These are phyloP conservation scores for Phylloporus sp. DNA, from an alignment of 768 basidiomycete species.

Conservation along the genomic window DNA sequence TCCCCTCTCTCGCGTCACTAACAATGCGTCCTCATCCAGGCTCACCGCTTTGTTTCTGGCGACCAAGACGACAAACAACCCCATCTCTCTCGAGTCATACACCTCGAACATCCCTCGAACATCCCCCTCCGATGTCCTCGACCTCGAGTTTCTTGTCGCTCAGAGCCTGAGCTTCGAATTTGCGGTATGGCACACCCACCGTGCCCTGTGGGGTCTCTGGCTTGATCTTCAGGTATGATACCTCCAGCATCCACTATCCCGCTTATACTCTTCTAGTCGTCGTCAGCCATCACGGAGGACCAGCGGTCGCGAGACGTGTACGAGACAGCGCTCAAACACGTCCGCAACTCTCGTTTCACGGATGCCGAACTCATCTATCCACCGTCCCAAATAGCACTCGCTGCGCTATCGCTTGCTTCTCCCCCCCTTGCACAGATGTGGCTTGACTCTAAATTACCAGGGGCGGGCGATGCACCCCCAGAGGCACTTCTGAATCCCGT, in stretches of 20 bases:
- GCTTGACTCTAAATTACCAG: constrained; percentile 42
- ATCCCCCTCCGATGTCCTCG: constrained; percentile 77
- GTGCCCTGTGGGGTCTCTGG: constrained; percentile 85
- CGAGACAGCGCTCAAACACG: constrained; percentile 59
- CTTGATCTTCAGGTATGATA: constrained; percentile 76
- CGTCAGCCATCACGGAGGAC: constrained; percentile 49
- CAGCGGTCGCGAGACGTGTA: constrained; percentile 53
- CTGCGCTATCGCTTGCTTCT: constrained; percentile 64
- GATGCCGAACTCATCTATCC: constrained; percentile 90
- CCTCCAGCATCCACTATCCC: background rate
- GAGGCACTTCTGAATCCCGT: constrained; percentile 32
- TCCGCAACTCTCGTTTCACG: constrained; percentile 80
- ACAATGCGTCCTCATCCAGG: constrained; percentile 44
- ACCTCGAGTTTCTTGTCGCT: constrained; percentile 93
- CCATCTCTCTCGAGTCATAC: constrained; percentile 84
- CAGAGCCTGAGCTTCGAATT: constrained; percentile 95
- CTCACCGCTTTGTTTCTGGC: constrained; percentile 93
- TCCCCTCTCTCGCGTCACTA: background rate
- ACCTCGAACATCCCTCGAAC: constrained; percentile 81
- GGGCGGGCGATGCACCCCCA: constrained; percentile 7
- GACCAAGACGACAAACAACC: constrained; percentile 95
- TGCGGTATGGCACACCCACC: constrained; percentile 86
- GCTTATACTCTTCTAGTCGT: constrained; percentile 41
- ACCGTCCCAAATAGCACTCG: constrained; percentile 91
- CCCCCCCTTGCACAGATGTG: constrained; percentile 60